A percentile compares a stretch with the other conserved stretches of the same genome.
Evolutionary conservation across 495 filamentous ascomycete species (phyloP).

Genomic region (Penicillium cataractarum): DNA sequence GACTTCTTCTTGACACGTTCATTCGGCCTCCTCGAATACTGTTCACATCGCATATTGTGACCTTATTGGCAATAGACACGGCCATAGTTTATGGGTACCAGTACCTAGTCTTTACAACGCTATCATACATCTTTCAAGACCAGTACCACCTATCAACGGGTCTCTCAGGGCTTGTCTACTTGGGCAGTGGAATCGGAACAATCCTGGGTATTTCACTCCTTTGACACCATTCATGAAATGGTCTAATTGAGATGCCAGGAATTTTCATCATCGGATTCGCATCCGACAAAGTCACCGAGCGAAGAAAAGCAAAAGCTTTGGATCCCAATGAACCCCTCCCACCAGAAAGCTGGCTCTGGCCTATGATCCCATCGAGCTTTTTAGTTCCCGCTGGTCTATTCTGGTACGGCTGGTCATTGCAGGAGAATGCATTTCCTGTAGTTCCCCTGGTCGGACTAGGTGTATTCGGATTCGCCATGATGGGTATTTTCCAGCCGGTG

Average conservation of each 20-base stretch:
- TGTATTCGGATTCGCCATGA: conserved; percentile 51
- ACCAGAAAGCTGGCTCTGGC: conserved; percentile 1
- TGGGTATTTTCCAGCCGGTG: conserved; percentile 6
- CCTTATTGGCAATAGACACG: not conserved
- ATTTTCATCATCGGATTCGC: conserved; percentile 3
- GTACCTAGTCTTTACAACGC: conserved; percentile 7
- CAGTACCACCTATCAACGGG: not conserved
- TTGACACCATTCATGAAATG: not conserved
- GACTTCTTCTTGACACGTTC: not conserved
- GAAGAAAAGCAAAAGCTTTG: not conserved
- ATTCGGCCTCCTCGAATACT: not conserved
- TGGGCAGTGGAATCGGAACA: conserved; percentile 7
- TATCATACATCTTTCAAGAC: conserved; percentile 5
- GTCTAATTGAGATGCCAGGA: too few species aligned
- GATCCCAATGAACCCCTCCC: not conserved
- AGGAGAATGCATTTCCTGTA: not conserved
- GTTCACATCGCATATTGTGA: conserved; percentile 1
- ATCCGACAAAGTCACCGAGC: conserved; percentile 1
- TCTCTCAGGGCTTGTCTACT: not conserved
- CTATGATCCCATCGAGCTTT: not conserved
- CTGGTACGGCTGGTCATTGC: conserved; percentile 21
- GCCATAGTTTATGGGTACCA: conserved; percentile 5
- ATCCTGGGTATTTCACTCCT: not conserved
- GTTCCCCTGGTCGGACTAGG: conserved; percentile 43
- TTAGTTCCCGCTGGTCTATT: not conserved